phyloP scores from a whole-genome alignment of 768 basidiomycete genomes.

The Agrocybe praecox region DNA sequence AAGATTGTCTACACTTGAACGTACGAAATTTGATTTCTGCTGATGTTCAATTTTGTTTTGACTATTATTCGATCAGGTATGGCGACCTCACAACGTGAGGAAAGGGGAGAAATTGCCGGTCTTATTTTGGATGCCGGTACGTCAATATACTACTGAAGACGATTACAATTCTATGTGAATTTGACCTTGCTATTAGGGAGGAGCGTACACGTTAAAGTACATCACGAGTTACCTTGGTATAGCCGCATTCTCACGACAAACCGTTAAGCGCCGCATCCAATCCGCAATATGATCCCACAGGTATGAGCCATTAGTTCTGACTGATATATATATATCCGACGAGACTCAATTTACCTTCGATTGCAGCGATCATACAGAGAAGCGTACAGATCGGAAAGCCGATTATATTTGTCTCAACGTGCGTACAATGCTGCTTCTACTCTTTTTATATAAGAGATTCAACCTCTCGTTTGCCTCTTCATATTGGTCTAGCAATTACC shows the following conservation, averaged over 20 bases:
- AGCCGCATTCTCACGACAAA: not conserved
- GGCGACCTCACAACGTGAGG: slow-evolving; percentile 29
- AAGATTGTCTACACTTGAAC: slow-evolving; percentile 59
- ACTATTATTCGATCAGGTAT: slow-evolving; percentile 31
- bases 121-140: slow-evolving; percentile 38
- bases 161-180: not conserved
- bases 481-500: slow-evolving; percentile 67
- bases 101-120: slow-evolving; percentile 34
- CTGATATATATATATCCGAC: not conserved
- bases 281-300: slow-evolving; percentile 45
- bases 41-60: not conserved
- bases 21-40: slow-evolving; percentile 24
- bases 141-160: slow-evolving; percentile 1
- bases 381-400: slow-evolving; percentile 50
- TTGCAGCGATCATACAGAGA: slow-evolving; percentile 46
- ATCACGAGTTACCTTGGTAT: not conserved
- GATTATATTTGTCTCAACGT: slow-evolving; percentile 61
- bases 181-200: slow-evolving; percentile 39
- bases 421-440: slow-evolving; percentile 11
- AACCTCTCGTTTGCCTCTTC: too few species aligned
- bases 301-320: slow-evolving; percentile 26
- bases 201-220: slow-evolving; percentile 49
- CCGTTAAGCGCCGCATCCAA: slow-evolving; percentile 40
- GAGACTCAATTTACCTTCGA: too few species aligned
- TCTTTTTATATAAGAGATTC: too few species aligned